These are phyloP conservation scores for Ogataea pini DNA, from an alignment of 805 yeast genomes.

Conservation along the genomic window DNA sequence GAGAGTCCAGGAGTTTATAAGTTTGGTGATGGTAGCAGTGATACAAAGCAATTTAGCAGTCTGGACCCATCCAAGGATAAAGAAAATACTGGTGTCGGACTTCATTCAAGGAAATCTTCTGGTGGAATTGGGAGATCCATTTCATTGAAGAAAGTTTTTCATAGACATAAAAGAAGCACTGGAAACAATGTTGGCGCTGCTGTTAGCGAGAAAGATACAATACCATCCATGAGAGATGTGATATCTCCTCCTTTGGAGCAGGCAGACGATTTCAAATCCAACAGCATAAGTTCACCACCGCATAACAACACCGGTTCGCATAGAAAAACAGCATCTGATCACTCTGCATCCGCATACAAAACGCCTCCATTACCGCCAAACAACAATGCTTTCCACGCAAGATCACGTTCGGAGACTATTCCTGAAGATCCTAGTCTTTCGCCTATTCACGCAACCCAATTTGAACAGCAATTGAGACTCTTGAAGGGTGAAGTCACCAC, in stretches of 20 bases:
- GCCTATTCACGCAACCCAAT: slow-evolving; percentile 29
- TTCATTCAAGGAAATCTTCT: slow-evolving; percentile 22
- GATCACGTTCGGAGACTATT: slow-evolving; percentile 48
- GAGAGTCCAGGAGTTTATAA: slow-evolving; percentile 18
- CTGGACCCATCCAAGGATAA: slow-evolving; percentile 15
- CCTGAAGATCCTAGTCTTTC: slow-evolving; percentile 32
- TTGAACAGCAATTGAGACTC: slow-evolving; percentile 42
- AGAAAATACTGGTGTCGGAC: slow-evolving; percentile 13
- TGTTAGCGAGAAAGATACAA: slow-evolving; percentile 14
- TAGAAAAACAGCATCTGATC: slow-evolving; percentile 31
- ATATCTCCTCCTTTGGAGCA: slow-evolving; percentile 17
- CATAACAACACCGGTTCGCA: slow-evolving; percentile 14
- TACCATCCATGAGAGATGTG: slow-evolving; percentile 19
- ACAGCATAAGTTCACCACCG: slow-evolving; percentile 7
- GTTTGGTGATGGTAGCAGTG: slow-evolving; percentile 18
- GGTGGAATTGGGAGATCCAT: slow-evolving; percentile 27
- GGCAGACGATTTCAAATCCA: slow-evolving; percentile 9
- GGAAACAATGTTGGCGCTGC: slow-evolving; percentile 20
- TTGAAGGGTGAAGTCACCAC: slow-evolving; percentile 43
- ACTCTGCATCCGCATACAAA: slow-evolving; percentile 36
- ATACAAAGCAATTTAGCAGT: background rate
- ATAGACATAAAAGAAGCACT: slow-evolving; percentile 31
- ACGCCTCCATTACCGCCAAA: slow-evolving; percentile 47
- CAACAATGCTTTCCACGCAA: slow-evolving; percentile 34
- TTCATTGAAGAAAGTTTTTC: slow-evolving; percentile 26